Percentiles rank a stretch among this genome's conserved stretches.
These are phyloP conservation scores for Cryptosporidium andersoni DNA, from an alignment of 169 alveolate genomes.

Conservation along the genomic window DNA sequence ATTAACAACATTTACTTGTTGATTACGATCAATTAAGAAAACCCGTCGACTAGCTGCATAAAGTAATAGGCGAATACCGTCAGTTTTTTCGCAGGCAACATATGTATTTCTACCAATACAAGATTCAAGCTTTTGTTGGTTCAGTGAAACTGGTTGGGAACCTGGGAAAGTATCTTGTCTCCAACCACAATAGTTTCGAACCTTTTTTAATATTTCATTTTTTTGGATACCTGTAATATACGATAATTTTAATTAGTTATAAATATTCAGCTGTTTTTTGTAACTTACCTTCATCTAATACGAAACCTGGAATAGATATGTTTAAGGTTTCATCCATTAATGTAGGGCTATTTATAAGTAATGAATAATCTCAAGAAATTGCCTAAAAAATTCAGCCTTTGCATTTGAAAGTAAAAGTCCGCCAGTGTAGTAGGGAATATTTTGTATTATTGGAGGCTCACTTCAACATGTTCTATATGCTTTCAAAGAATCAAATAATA, in stretches of 20 bases:
- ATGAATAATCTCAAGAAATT: no score
- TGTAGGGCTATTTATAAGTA: no score
- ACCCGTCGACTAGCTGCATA: constrained; percentile 85
- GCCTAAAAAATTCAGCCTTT: no score
- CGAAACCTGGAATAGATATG: constrained; percentile 51
- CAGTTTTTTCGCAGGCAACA: constrained; percentile 91
- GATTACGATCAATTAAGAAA: constrained; percentile 86
- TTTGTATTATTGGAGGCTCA: no score
- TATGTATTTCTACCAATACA: constrained; percentile 76
- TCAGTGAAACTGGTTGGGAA: constrained; percentile 87
- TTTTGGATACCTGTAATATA: not conserved
- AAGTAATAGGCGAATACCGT: constrained; percentile 86
- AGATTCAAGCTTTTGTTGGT: constrained; percentile 74
- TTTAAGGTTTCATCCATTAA: constrained; percentile 46
- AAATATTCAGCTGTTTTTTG: not conserved
- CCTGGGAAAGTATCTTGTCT: constrained; percentile 86
- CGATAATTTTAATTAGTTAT: not conserved
- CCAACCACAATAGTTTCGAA: constrained; percentile 83
- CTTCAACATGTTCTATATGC: not conserved
- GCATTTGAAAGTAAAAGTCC: no score
- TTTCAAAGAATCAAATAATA: constrained; percentile 52
- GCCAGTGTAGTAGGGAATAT: no score
- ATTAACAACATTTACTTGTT: constrained; percentile 80
- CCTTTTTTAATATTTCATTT: constrained; percentile 69
- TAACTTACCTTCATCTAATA: constrained; percentile 53